Conservation (phyloP, 1,284 basidiomycete species). For the Pseudozyma pruni region DNA sequence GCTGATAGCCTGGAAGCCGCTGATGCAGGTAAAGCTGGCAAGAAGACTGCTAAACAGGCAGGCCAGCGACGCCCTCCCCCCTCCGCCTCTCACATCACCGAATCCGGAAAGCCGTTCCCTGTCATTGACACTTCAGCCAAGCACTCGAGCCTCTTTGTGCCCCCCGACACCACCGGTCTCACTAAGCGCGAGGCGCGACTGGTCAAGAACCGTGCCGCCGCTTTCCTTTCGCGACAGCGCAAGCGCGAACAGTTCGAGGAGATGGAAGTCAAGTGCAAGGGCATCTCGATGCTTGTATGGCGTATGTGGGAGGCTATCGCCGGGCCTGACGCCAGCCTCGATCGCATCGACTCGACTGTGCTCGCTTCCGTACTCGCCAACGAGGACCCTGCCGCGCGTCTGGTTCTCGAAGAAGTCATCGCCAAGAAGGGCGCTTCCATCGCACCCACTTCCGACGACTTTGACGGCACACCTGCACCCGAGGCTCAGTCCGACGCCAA, state of each 20-base stretch:
- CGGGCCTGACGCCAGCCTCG: slow-evolving; percentile 37
- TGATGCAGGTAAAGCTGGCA: slow-evolving; percentile 13
- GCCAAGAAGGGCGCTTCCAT: slow-evolving; percentile 54
- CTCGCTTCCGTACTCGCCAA: slow-evolving; percentile 41
- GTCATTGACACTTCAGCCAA: slow-evolving; percentile 67
- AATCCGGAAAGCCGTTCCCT: slow-evolving; percentile 65
- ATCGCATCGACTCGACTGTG: slow-evolving; percentile 29
- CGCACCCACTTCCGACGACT: slow-evolving; percentile 54
- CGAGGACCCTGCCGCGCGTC: slow-evolving; percentile 44
- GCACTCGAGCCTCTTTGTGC: slow-evolving; percentile 74
- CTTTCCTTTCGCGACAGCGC: slow-evolving; percentile 86
- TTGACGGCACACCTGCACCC: slow-evolving; percentile 31
- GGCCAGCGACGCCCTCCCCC: slow-evolving; percentile 58
- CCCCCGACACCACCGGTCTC: slow-evolving; percentile 85
- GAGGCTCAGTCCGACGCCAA: slow-evolving; percentile 3
- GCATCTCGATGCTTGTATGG: slow-evolving; percentile 63
- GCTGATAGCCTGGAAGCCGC: slow-evolving; percentile 5
- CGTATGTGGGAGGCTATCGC: slow-evolving; percentile 59
- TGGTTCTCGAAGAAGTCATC: slow-evolving; percentile 54
- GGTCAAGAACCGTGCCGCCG: slow-evolving; percentile 89
- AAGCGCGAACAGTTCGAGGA: slow-evolving; percentile 90
- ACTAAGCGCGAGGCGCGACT: slow-evolving; percentile 88
- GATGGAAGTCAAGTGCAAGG: slow-evolving; percentile 80
- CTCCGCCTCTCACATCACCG: slow-evolving; percentile 63
- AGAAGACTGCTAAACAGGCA: slow-evolving; percentile 16